Base-by-base conservation (phyloP, 2,329 filamentous ascomycete species). In the Phyllachora maydis region DNA sequence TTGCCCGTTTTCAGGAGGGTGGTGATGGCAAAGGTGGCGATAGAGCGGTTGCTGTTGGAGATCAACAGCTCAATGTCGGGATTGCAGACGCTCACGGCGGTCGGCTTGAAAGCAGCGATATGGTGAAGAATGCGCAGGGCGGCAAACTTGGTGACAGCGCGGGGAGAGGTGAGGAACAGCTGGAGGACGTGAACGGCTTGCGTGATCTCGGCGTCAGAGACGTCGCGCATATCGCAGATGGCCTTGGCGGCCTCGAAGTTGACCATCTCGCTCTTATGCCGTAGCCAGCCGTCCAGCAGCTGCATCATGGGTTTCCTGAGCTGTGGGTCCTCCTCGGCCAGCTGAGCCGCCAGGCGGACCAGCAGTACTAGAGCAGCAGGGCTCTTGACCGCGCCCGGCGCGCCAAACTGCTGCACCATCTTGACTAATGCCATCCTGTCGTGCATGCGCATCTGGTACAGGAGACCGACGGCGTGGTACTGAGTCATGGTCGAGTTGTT, bases 361-460 rank as follows among this genome's bases (percentile, higher is more conserved):
- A 98, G 63, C 66, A 98, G 73, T 23, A 98, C 69, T 28, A 83
- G 74, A 16, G 83, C 88, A 29, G 85, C 79, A 11, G 88, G 82
- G 49, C 78, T 93, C 68, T 93, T 95, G 31, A 95, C 74, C 8
- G 81, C 81, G 28, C 88, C 88, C 10, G 82, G 68, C 25, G 74
- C 73, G 24, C 82, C 82, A 45, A 93, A 95, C 49, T 98, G 88
- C 55, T 98, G 88, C n/a, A 98, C 85, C 88, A 98, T 95, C 65
- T 98, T 98, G 30, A 95, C 85, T 38, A 98, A 55, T 12, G 88
- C 83, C 88, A 98, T 98, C 39, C 88, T 71, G 49, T 98, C 88
- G 47, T 93, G 83, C 40, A 76, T 76, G 41, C 88, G 76, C 81
- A 95, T 95, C 53, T 95, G 85, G 49, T 95, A 98, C 21, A 98